Evolutionary conservation across 2,329 filamentous ascomycete species (phyloP), one percentile per base, ranked within the genome.

Genomic region (Sphaerostilbella broomeana): DNA sequence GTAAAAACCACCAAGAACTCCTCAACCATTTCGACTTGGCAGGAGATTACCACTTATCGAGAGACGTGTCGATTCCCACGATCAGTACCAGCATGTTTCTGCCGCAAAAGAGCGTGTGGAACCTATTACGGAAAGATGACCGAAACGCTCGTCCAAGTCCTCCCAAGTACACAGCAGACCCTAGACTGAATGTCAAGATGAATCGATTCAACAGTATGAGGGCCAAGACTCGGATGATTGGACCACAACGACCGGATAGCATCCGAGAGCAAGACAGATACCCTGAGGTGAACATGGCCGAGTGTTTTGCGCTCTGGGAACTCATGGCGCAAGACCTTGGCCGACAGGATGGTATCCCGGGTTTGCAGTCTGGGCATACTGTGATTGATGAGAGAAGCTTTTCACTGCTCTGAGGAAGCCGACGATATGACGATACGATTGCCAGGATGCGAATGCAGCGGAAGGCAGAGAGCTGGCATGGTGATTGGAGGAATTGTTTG

Each of bases 71-170:
- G 10, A 61, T 75, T 9, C 70, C 73, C 45, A 75, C 70, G n/a
- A 57, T 76, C 17, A 73, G 69, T 31, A 68, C 73, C 35, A 70
- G 64, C 44, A 66, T 77, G 58, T 72, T 77, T 42, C 52, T 73
- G 5, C 67, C 71, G 4, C 69, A 68, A 42, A 63, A 62, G 40
- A 65, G 66, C 43, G 62, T 75, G 26, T 71, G 70, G 65, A 74
- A 63, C 50, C 71, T 74, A 47, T 56, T 66, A 40, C 67, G 68
- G 45, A 50, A 47, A 20, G 46, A 53, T 12, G 40, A 34, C 6
- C 39, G 41, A 30, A 37, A 42, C 25, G 33, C 37, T 35, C 48
- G 32, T 15, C 50, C 51, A 30, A 54, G 47, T 25, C 47, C 44
- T 21, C 48, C 55, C 5, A 40, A 52, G 17, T 44, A 52, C 12